Conservation (phyloP, 331 rosid species). For the Malus hybrid region DNA sequence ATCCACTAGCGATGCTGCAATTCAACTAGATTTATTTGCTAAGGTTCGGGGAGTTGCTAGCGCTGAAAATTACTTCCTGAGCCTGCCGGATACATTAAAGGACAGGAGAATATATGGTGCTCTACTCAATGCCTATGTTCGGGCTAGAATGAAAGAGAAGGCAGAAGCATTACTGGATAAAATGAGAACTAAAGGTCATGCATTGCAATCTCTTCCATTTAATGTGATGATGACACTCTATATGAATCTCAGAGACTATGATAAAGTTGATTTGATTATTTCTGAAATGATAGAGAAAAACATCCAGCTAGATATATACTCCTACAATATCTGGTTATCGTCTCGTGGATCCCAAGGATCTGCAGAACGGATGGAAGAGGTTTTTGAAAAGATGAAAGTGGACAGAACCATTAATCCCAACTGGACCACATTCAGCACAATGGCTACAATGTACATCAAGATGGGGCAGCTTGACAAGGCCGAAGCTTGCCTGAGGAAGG, state of each 20-base stretch:
- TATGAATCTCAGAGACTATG: conserved; percentile 73
- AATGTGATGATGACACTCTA: conserved; percentile 98
- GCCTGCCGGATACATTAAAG: conserved; percentile 41
- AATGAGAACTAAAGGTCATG: conserved; percentile 68
- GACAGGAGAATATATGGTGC: conserved; percentile 77
- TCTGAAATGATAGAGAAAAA: conserved; percentile 70
- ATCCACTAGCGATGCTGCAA: conserved; percentile 71
- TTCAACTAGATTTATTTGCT: conserved; percentile 76
- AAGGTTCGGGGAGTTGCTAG: conserved; percentile 67
- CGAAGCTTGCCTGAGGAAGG: conserved; percentile 63
- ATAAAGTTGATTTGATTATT: conserved; percentile 57
- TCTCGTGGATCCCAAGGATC: conserved; percentile 73
- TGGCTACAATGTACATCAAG: conserved; percentile 88
- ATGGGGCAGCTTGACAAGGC: conserved; percentile 66
- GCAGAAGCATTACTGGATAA: conserved; percentile 71
- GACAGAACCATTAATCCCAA: conserved; percentile 65
- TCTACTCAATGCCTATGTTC: conserved; percentile 74
- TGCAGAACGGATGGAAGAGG: conserved; percentile 71
- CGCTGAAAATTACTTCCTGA: conserved; percentile 72
- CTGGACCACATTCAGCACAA: conserved; percentile 85
- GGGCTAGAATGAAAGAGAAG: conserved; percentile 44
- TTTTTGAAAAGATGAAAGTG: conserved; percentile 61
- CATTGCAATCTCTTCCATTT: conserved; percentile 61
- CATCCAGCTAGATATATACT: conserved; percentile 64
- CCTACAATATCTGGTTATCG: conserved; percentile 91